Evolutionary conservation across 2,329 filamentous ascomycete species (phyloP), one percentile per base, ranked within the genome.

Genomic region (Immersiporthe knoxdaviesiana): DNA sequence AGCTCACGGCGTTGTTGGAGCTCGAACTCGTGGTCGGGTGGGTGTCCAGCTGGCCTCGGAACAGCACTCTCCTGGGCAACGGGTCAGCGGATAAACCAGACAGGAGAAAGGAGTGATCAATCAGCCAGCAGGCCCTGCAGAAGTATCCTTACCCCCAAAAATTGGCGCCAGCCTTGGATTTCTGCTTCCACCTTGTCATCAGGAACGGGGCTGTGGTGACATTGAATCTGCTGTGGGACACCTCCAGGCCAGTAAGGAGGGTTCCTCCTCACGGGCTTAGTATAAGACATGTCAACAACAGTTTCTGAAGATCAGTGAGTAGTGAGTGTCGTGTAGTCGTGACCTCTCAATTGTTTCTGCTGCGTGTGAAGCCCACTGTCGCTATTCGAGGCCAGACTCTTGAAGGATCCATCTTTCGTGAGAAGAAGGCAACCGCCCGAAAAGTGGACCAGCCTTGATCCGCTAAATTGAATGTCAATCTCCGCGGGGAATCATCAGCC

Each of bases 181-280:
- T 58, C 63, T 18, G 35, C 11, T 1, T 58, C n/a, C 11, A 27
- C 1, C 47, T 30, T 5, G 7, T 65, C 63, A 21, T 21, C 21
- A 50, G 63, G 24, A 18, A 65, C 44, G 12, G 63, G 52, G 2
- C 39, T n/a, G 4, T 14, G 18, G 18, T 65, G 63, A 24, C 52
- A 65, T n/a, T 35, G 63, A 44, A 65, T 47, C 35, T 65, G 30
- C 10, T 8, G 24, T 3, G 63, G 63, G 6, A 65, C 32, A 35
- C 63, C 63, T 12, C 63, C 63, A 14, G 63, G 50, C 63, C 63
- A 65, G 21, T 65, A 65, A n/a, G 63, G 50, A 24, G 63, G 63
- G 21, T 65, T 65, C 4, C 30, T 12, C 41, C 63, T 65, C 32
- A 27, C 18, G 37, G 24, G 37, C 4, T 24, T n/a, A 12, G 16